Evolutionary conservation across 495 filamentous ascomycete species (phyloP).

Genomic region (Aspergillus diversus): DNA sequence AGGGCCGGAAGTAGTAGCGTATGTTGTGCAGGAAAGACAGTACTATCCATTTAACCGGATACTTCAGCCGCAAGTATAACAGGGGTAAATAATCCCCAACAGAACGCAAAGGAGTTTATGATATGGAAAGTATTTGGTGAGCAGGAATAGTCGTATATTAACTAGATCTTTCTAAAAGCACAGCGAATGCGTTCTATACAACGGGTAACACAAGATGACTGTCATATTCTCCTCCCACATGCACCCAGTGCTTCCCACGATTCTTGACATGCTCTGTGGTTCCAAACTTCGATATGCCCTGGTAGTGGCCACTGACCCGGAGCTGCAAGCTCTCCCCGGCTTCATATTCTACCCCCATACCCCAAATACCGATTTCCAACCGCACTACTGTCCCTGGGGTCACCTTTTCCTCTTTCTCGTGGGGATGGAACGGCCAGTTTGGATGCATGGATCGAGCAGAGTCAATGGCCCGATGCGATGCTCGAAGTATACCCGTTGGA

Average conservation of each 20-base stretch:
- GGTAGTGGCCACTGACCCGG: slow-evolving; percentile 22
- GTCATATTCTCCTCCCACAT: slow-evolving; percentile 16
- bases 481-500: slow-evolving; percentile 38
- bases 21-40: too few relatives aligned
- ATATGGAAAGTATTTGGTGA: too few relatives aligned
- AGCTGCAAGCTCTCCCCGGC: slow-evolving; percentile 33
- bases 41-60: too few relatives aligned
- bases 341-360: slow-evolving; percentile 37
- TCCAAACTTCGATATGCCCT: slow-evolving; percentile 17
- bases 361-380: slow-evolving; percentile 39
- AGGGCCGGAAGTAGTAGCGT: too few relatives aligned
- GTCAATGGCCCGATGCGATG: slow-evolving; percentile 36
- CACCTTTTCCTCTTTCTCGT: slow-evolving; percentile 37
- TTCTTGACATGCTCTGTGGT: slow-evolving; percentile 8
- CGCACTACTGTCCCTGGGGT: slow-evolving; percentile 38
- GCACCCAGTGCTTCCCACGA: slow-evolving; percentile 15
- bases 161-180: too few relatives aligned
- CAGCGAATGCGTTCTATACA: too few relatives aligned
- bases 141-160: too few relatives aligned
- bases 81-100: too few relatives aligned
- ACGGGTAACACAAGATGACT: slow-evolving; percentile 18
- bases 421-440: slow-evolving; percentile 39
- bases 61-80: too few relatives aligned
- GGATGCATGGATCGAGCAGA: slow-evolving; percentile 24
- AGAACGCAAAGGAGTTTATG: too few relatives aligned